Base-by-base conservation (phyloP, 2,329 filamentous ascomycete species). In the Colletotrichum orchidophilum region DNA sequence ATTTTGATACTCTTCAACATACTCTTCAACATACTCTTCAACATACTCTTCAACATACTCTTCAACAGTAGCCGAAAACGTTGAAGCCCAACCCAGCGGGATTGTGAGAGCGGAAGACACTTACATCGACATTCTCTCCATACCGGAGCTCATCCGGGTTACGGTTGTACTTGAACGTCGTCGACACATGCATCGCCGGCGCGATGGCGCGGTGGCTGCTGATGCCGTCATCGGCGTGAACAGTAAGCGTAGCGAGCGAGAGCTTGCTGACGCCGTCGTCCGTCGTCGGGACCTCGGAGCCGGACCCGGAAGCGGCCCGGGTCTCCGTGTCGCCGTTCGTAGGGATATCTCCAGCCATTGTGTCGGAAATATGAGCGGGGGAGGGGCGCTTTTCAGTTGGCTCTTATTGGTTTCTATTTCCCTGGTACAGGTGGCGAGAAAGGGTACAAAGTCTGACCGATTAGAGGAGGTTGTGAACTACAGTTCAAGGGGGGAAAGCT, bases 131-230 rank as follows among this genome's bases (percentile, higher is more conserved):
- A 71, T 92, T 88, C 18, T 79, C 78, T 83, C 83, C 85, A 27
- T 79, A 71, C 79, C 72, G 82, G 55, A 97, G 87, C 31, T 90
- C 80, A 6, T 91, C 87, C 2, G 94, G 93, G 78, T 97, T 87
- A 63, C 85, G 82, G 31, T 87, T 85, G 81, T 98, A 98, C 75
- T 94, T 91, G 82, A 94, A 98, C 18, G 94, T 98, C 13, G 96
- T 98, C 73, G 94, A 95, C 74, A 97, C 90, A 80, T 98, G 96
- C 78, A 98, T 87, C 4, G 96, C 91, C 70, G 96, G 96, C 13
- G 96, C 95, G 66, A 98, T 92, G 78, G 96, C 94, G 61, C 90
- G 87, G 75, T 93, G 89, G 39, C 86, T 83, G 81, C 94, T 94
- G 76, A 96, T 87, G 76, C 86, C 86, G 83, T 97, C 92, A 78